A percentile compares a stretch with the other conserved stretches of the same genome.
Evolutionary conservation across 208 protist species (phyloP).

Genomic region (Crithidia brevicula): DNA sequence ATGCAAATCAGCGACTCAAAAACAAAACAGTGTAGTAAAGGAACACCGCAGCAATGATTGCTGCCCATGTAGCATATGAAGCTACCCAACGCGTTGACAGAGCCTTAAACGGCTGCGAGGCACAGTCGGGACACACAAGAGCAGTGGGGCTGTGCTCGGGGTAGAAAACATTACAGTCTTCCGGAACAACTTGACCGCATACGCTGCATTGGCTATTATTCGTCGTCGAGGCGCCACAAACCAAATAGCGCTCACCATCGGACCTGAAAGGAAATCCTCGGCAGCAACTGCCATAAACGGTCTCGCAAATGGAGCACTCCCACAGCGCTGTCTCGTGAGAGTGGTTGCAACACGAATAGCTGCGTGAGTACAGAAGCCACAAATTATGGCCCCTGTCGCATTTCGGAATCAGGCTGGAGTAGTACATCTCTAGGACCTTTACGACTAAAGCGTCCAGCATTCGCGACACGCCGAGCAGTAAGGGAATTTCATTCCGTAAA

Average conservation of each 20-base stretch:
- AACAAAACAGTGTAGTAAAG: constrained; percentile 21
- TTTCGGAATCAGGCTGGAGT: constrained; percentile 59
- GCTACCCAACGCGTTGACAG: constrained; percentile 69
- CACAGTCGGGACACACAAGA: constrained; percentile 70
- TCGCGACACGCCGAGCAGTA: constrained; percentile 45
- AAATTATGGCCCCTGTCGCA: constrained; percentile 73
- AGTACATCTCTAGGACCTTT: constrained; percentile 50
- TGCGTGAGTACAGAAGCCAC: constrained; percentile 59
- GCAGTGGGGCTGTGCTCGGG: not conserved
- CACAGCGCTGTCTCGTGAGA: constrained; percentile 60
- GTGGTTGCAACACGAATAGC: constrained; percentile 66
- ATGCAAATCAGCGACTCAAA: constrained; percentile 19
- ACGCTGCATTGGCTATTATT: constrained; percentile 18
- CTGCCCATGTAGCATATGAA: constrained; percentile 55
- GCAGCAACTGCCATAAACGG: constrained; percentile 78
- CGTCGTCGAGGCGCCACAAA: not conserved
- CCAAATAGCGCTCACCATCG: constrained; percentile 30
- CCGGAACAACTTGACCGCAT: constrained; percentile 52
- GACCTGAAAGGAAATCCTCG: constrained; percentile 43
- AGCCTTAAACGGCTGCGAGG: constrained; percentile 66
- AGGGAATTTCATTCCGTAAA: constrained; percentile 73
- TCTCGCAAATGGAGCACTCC: constrained; percentile 81
- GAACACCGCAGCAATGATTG: constrained; percentile 26
- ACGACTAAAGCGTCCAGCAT: constrained; percentile 57
- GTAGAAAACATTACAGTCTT: constrained; percentile 28